Evolutionary conservation across 495 filamentous ascomycete species (phyloP).

Genomic region (Penicillium malachiteum): DNA sequence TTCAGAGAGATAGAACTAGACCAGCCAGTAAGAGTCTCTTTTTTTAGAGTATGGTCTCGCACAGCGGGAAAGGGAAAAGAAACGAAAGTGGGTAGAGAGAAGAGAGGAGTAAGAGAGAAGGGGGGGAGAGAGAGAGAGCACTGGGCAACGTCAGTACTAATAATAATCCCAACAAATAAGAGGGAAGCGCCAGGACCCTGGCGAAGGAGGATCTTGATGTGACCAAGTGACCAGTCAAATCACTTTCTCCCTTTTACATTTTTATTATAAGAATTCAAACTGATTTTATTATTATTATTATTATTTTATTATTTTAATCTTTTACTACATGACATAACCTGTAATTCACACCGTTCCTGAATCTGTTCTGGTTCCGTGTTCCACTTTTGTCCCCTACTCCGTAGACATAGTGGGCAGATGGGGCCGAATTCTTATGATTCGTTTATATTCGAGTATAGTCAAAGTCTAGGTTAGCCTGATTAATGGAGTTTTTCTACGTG

Average conservation of each 20-base stretch:
- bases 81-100: slow-evolving; percentile 34
- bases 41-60: slow-evolving; percentile 27
- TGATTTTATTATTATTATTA: background rate
- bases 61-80: slow-evolving; percentile 37
- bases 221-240: slow-evolving; percentile 2
- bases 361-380: background rate
- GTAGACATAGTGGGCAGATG: background rate
- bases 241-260: too few species aligned
- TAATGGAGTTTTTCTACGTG: background rate
- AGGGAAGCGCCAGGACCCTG: slow-evolving; percentile 7
- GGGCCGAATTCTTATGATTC: slow-evolving; percentile 1
- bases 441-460: background rate
- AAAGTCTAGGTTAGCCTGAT: too few species aligned
- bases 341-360: slow-evolving; percentile 7
- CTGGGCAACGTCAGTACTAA: slow-evolving; percentile 17
- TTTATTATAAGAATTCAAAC: too few species aligned
- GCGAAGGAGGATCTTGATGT: too few species aligned
- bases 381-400: background rate
- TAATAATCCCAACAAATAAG: slow-evolving; percentile 13
- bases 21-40: slow-evolving; percentile 44
- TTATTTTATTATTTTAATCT: background rate
- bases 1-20: slow-evolving; percentile 38
- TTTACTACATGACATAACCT: slow-evolving; percentile 4
- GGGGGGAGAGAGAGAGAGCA: slow-evolving; percentile 3
- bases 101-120: slow-evolving; percentile 14